Percentiles rank a stretch among this genome's conserved stretches.
Conservation (phyloP, 2,329 filamentous ascomycete species). For the Diaporthe sp. region DNA sequence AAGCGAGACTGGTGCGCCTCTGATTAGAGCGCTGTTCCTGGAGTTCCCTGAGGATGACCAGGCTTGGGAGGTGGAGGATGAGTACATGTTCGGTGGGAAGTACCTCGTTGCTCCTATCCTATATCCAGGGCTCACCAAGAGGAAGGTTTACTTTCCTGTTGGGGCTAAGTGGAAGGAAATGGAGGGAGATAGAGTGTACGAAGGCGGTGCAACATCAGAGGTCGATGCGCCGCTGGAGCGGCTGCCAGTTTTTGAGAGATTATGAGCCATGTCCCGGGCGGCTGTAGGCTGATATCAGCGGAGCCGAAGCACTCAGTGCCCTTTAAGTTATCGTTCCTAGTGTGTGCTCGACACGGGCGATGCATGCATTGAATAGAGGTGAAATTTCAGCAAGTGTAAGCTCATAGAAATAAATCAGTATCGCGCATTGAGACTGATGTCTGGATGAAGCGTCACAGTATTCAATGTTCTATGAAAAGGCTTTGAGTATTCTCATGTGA, state of each 20-base stretch:
- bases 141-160: slow-evolving; percentile 63
- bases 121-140: slow-evolving; percentile 54
- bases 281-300: not conserved
- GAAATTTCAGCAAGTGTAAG: not conserved
- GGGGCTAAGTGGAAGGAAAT: slow-evolving; percentile 39
- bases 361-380: not conserved
- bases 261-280: not conserved
- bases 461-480: not conserved
- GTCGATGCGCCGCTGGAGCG: slow-evolving; percentile 33
- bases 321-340: not conserved
- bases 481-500: not conserved
- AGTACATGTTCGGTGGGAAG: slow-evolving; percentile 72
- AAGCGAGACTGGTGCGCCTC: slow-evolving; percentile 67
- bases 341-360: not conserved
- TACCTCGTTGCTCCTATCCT: slow-evolving; percentile 70
- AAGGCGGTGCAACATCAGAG: slow-evolving; percentile 29
- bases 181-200: slow-evolving; percentile 27
- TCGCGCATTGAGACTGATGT: not conserved
- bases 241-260: slow-evolving; percentile 33
- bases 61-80: slow-evolving; percentile 67
- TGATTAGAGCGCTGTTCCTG: slow-evolving; percentile 73
- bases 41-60: slow-evolving; percentile 67
- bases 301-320: not conserved
- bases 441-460: not conserved
- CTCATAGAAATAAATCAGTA: not conserved